These are phyloP conservation scores for Pyrenophora teres DNA, from an alignment of 2,329 filamentous ascomycete species.

Conservation along the genomic window DNA sequence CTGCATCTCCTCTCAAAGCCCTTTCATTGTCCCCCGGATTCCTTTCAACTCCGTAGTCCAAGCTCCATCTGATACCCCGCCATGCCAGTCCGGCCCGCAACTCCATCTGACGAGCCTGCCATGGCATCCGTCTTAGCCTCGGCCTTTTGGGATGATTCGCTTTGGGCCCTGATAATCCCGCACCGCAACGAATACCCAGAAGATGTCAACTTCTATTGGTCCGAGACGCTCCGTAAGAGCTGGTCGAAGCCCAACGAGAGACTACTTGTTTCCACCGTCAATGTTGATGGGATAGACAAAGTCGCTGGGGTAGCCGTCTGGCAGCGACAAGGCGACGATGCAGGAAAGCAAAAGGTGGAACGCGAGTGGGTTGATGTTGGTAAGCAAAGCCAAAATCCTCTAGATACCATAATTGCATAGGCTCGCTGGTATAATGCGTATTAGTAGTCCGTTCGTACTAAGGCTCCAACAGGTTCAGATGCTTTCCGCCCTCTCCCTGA, in stretches of 20 bases:
- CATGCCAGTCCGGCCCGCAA: conserved; percentile 28
- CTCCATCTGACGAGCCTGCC: conserved; percentile 20
- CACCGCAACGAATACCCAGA: conserved; percentile 29
- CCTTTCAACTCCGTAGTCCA: neutral
- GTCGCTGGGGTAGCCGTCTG: conserved; percentile 28
- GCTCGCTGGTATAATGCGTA: neutral
- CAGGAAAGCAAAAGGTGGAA: conserved; percentile 16
- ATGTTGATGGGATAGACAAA: conserved; percentile 12
- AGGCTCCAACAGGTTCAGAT: neutral
- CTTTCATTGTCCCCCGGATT: neutral
- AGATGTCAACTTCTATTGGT: conserved; percentile 33
- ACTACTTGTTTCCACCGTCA: conserved; percentile 17
- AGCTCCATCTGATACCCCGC: neutral
- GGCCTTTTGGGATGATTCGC: conserved; percentile 40
- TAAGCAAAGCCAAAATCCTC: neutral
- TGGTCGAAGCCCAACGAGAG: conserved; percentile 20
- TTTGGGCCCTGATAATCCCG: conserved; percentile 39
- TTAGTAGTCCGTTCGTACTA: neutral
- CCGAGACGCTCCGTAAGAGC: conserved; percentile 15
- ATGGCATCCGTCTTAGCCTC: conserved; percentile 25
- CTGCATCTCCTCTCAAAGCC: neutral
- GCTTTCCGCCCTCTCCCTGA: conserved; percentile 11
- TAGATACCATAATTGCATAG: neutral
- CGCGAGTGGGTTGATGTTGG: conserved; percentile 20
- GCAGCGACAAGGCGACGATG: conserved; percentile 29